Conservation (phyloP, 495 filamentous ascomycete genomes). For the Cercophora scortea region DNA sequence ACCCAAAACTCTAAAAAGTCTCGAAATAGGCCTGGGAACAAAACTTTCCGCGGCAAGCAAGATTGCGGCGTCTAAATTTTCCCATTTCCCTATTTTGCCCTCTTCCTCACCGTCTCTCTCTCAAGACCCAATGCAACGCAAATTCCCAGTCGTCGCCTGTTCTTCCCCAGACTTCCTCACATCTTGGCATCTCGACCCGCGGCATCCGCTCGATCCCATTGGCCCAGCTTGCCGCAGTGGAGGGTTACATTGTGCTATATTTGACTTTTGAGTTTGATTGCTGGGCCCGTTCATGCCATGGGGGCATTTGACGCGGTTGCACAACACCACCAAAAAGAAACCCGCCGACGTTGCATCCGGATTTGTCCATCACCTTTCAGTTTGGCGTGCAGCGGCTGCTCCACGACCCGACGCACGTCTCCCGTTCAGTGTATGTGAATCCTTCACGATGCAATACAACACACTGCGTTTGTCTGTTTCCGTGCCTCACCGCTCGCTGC, state of each 20-base stretch:
- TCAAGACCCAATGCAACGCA: no score
- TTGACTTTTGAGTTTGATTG: not conserved
- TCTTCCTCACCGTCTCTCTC: no score
- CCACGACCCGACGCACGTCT: not conserved
- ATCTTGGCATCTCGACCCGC: not conserved
- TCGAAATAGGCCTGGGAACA: not conserved
- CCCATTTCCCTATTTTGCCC: no score
- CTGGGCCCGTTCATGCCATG: no score
- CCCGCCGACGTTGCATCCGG: no score
- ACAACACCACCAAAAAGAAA: no score
- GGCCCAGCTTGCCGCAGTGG: not conserved
- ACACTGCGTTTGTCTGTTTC: no score
- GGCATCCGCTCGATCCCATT: not conserved
- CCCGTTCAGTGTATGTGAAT: not conserved
- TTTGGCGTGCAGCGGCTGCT: conserved; percentile 1
- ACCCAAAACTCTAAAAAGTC: not conserved
- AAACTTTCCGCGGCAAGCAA: conserved; percentile 1
- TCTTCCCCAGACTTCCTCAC: not conserved
- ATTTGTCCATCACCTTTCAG: not conserved
- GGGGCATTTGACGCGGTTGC: no score
- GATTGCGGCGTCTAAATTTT: not conserved
- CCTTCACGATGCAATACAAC: no score
- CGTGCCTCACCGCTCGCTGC: no score
- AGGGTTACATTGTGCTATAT: not conserved
- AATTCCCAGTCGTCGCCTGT: no score